These are phyloP conservation scores for Candida peoriensis DNA, from an alignment of 805 yeast species.

Conservation along the genomic window DNA sequence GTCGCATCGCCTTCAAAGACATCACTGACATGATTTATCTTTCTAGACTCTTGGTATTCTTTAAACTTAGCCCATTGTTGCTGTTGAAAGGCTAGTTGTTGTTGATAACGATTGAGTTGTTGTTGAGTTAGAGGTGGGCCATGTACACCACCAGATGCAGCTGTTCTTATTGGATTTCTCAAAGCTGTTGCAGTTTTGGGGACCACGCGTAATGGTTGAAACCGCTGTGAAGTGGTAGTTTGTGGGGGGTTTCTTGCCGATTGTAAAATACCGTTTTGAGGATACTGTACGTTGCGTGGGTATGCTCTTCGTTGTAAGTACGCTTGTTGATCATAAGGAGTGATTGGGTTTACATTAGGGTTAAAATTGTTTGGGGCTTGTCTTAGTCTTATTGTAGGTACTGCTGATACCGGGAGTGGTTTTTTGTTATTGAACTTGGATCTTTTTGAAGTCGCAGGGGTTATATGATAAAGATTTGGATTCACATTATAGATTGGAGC, in stretches of 20 bases:
- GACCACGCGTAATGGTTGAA: too few species aligned
- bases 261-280: constrained; percentile 1
- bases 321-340: constrained; percentile 11
- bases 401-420: constrained; percentile 1
- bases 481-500: constrained; percentile 26
- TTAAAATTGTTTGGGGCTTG: constrained; percentile 2
- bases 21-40: constrained; percentile 37
- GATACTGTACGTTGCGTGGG: constrained; percentile 11
- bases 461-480: constrained; percentile 9
- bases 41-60: constrained; percentile 19
- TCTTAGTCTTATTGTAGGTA: not conserved
- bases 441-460: constrained; percentile 14
- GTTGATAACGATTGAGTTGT: constrained; percentile 21
- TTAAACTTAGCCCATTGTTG: constrained; percentile 24
- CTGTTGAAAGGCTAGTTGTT: constrained; percentile 22
- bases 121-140: constrained; percentile 18
- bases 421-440: constrained; percentile 9
- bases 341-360: constrained; percentile 10
- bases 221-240: too few species aligned
- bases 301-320: constrained; percentile 7
- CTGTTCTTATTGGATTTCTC: constrained; percentile 11
- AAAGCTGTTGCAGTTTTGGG: constrained; percentile 21
- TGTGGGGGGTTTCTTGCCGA: too few species aligned
- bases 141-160: constrained; percentile 12
- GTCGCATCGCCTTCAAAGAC: constrained; percentile 43